These are phyloP conservation scores for Cyberlindnera saturnus DNA, from an alignment of 805 yeast species.

Conservation along the genomic window DNA sequence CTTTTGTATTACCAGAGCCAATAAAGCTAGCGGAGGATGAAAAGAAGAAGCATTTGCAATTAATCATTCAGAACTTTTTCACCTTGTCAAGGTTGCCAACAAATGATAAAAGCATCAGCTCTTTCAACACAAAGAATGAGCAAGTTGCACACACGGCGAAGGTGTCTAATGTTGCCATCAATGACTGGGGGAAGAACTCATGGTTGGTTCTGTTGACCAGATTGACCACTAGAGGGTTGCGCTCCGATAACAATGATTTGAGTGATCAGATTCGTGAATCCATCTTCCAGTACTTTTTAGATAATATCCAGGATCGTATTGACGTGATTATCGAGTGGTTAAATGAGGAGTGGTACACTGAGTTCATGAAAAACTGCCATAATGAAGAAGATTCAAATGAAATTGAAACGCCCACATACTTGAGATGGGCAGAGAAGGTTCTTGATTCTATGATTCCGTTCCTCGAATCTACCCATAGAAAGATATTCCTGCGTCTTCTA, in stretches of 20 bases:
- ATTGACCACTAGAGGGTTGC: constrained; percentile 76
- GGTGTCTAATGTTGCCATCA: constrained; percentile 28
- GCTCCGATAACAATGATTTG: constrained; percentile 33
- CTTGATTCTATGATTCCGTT: constrained; percentile 80
- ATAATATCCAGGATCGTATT: constrained; percentile 63
- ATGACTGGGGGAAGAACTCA: constrained; percentile 57
- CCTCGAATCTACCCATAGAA: constrained; percentile 74
- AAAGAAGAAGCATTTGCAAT: constrained; percentile 49
- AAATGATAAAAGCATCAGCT: constrained; percentile 13
- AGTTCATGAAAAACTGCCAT: constrained; percentile 28
- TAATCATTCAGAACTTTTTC: constrained; percentile 56
- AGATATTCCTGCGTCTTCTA: constrained; percentile 71
- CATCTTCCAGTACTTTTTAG: constrained; percentile 65
- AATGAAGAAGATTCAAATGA: constrained; percentile 17
- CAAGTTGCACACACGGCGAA: constrained; percentile 19
- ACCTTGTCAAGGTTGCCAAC: constrained; percentile 33
- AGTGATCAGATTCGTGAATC: constrained; percentile 63
- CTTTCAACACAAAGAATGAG: constrained; percentile 17
- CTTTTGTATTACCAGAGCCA: constrained; percentile 55
- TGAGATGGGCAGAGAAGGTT: constrained; percentile 62
- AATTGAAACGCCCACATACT: constrained; percentile 46
- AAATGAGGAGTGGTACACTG: constrained; percentile 88
- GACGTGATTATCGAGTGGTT: constrained; percentile 86
- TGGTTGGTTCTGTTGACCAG: constrained; percentile 76
- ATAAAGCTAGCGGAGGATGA: constrained; percentile 42